These are phyloP conservation scores for Eutypella sp. DNA, from an alignment of 2,329 filamentous ascomycete genomes.

Conservation along the genomic window DNA sequence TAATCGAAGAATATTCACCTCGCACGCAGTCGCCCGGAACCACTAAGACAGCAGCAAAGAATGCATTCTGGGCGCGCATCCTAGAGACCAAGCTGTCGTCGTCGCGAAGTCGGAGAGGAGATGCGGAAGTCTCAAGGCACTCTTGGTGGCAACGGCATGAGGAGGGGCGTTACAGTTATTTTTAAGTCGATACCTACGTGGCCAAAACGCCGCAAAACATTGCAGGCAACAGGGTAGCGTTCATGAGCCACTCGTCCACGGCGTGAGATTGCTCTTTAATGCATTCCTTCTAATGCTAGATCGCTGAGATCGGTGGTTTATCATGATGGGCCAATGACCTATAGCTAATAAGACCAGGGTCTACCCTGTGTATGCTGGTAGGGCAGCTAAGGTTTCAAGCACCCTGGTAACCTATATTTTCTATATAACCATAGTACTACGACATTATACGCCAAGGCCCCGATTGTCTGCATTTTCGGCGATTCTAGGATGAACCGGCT, in stretches of 20 bases:
- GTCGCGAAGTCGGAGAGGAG: not conserved
- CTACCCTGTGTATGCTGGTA: not conserved
- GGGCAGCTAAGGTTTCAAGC: not conserved
- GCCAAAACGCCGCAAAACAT: not conserved
- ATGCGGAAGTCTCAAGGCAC: slow-evolving; percentile 2
- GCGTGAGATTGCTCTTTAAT: slow-evolving; percentile 9
- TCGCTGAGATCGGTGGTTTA: slow-evolving; percentile 1
- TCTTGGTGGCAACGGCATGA: not conserved
- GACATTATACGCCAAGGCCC: no score
- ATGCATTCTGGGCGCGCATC: slow-evolving; percentile 7
- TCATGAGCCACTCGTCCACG: no score
- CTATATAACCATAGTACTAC: no score
- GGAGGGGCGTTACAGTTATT: not conserved
- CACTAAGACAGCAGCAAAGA: slow-evolving; percentile 2
- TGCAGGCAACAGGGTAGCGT: not conserved
- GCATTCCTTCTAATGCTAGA: slow-evolving; percentile 5
- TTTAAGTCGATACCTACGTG: not conserved
- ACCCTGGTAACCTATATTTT: not conserved
- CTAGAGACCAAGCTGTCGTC: slow-evolving; percentile 1
- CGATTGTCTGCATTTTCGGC: no score
- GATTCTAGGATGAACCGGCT: no score
- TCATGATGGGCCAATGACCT: slow-evolving; percentile 2
- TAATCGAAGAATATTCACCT: slow-evolving; percentile 2
- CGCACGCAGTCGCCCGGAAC: slow-evolving; percentile 7
- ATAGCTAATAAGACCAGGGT: not conserved